Percentiles rank a stretch among this genome's conserved stretches.
Conservation (phyloP, 441 rosid genomes). For the Hura crepitans region DNA sequence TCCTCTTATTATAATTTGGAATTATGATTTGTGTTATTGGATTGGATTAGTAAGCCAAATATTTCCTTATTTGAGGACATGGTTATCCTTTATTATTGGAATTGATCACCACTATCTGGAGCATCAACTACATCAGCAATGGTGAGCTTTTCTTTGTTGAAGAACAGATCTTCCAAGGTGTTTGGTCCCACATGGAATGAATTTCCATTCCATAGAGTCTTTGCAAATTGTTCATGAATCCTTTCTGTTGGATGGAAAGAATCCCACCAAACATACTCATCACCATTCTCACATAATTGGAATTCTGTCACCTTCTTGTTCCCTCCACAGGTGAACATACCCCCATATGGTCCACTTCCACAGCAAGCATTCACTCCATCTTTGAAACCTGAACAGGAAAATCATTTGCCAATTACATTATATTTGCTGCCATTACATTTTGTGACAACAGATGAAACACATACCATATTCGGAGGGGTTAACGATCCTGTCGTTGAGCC, state of each 20-base stretch:
- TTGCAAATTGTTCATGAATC: conserved; percentile 40
- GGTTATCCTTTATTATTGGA: not conserved
- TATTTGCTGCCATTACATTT: too few relatives aligned
- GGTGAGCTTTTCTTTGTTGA: conserved; percentile 25
- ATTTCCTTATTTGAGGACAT: not conserved
- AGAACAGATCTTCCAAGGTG: conserved; percentile 39
- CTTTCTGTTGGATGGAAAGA: conserved; percentile 48
- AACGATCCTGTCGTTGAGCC: conserved; percentile 36
- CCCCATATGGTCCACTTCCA: conserved; percentile 44
- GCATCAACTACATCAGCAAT: conserved; percentile 42
- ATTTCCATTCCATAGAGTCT: conserved; percentile 40
- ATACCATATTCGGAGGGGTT: conserved; percentile 39
- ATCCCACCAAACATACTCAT: conserved; percentile 50
- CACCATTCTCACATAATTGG: conserved; percentile 35
- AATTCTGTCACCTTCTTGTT: conserved; percentile 24
- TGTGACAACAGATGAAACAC: not conserved
- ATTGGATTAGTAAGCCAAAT: too few relatives aligned
- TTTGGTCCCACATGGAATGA: conserved; percentile 31
- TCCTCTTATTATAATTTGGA: too few relatives aligned
- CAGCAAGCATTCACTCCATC: conserved; percentile 51
- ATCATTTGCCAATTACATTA: not conserved
- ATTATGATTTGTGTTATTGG: too few relatives aligned
- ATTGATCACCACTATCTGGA: not conserved
- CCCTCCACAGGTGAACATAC: conserved; percentile 40
- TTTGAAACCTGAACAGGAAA: conserved; percentile 36